Percentiles rank a stretch among this genome's conserved stretches.
Conservation (phyloP, 176 grass and related monocot genomes). For the Carex pumila region DNA sequence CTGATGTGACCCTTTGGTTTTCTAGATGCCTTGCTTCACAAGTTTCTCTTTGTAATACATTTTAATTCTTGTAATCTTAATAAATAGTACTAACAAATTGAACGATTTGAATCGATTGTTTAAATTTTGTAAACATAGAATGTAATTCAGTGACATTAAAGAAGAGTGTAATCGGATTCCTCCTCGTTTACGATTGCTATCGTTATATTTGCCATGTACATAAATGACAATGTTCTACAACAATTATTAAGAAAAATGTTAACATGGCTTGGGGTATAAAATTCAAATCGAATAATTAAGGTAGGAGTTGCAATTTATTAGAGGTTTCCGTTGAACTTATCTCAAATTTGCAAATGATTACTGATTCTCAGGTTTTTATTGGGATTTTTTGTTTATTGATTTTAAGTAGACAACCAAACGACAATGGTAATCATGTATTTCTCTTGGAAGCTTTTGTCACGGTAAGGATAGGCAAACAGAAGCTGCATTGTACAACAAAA, state of each 20-base stretch:
- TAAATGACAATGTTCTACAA: not conserved
- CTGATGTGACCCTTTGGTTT: not conserved
- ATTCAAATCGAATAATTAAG: not conserved
- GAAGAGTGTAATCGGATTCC: too few species aligned
- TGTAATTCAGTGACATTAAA: too few species aligned
- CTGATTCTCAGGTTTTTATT: not conserved
- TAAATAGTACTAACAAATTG: too few species aligned
- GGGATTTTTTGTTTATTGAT: not conserved
- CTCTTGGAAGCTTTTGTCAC: slow-evolving; percentile 9
- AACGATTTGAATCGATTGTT: too few species aligned
- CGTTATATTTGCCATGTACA: not conserved
- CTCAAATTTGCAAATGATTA: not conserved
- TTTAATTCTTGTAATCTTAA: not conserved
- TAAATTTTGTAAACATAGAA: too few species aligned
- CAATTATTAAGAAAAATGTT: too few species aligned
- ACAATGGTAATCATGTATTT: not conserved
- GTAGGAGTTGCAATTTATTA: not conserved
- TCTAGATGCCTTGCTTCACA: not conserved
- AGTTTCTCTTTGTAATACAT: slow-evolving; percentile 11
- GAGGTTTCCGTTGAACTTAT: not conserved
- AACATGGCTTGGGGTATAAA: too few species aligned
- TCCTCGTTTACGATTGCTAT: not conserved
- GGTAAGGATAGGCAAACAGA: not conserved
- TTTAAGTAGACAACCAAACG: not conserved
- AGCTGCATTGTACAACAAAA: not conserved